These are phyloP conservation scores for Aureobasidium musti DNA, from an alignment of 2,329 filamentous ascomycete genomes.

Conservation along the genomic window DNA sequence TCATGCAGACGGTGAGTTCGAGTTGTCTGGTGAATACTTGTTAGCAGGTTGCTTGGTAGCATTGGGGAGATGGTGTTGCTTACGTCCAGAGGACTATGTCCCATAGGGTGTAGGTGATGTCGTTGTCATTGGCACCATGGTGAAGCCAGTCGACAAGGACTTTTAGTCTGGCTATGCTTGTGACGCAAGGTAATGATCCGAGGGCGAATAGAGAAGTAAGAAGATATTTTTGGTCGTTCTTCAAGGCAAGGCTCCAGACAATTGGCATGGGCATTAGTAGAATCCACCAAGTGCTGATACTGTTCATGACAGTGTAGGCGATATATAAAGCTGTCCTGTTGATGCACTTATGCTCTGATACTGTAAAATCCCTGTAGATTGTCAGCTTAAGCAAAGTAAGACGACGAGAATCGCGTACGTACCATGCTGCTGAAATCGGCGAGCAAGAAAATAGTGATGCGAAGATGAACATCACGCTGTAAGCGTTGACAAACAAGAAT, in stretches of 20 bases:
- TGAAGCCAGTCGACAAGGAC: conserved; percentile 20
- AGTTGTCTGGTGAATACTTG: not conserved
- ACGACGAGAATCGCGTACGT: not conserved
- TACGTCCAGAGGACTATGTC: conserved; percentile 23
- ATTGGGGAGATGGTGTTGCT: not conserved
- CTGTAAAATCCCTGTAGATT: not conserved
- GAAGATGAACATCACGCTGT: conserved; percentile 21
- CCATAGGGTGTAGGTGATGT: conserved; percentile 20
- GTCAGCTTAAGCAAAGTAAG: not conserved
- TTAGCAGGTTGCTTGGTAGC: not conserved
- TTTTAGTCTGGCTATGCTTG: conserved; percentile 11
- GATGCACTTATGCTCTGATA: conserved; percentile 19
- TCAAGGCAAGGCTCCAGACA: conserved; percentile 39
- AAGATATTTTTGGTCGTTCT: conserved; percentile 55
- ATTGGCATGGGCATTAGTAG: conserved; percentile 26
- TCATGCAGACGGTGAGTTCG: conserved; percentile 27
- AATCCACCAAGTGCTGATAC: conserved; percentile 24
- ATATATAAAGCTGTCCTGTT: conserved; percentile 24
- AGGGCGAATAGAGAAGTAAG: conserved; percentile 54
- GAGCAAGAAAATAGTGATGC: conserved; percentile 26
- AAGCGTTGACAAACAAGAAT: conserved; percentile 17
- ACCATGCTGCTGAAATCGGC: conserved; percentile 16
- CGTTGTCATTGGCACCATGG: not conserved
- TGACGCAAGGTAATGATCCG: conserved; percentile 37
- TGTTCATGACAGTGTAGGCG: conserved; percentile 26